Conservation (phyloP, 164 flowering plant species). For the Vitis riparia region DNA sequence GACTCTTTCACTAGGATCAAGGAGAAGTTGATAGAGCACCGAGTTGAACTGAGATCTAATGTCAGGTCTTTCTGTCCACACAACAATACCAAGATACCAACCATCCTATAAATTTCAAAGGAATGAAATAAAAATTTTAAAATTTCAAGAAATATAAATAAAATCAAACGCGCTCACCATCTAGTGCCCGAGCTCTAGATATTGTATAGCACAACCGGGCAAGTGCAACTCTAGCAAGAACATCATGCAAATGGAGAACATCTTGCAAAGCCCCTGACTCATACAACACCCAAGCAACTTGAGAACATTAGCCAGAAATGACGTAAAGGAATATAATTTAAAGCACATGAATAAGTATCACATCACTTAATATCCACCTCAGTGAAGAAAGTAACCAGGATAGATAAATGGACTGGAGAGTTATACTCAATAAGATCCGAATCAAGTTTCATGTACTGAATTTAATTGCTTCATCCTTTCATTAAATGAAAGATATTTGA, state of each 20-base stretch:
- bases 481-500: no score
- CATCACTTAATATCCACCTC: neutral
- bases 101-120: neutral
- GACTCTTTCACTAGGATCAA: conserved; percentile 98
- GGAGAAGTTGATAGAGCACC: conserved; percentile 91
- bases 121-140: neutral
- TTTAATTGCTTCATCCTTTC: no score
- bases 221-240: conserved; percentile 93
- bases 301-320: neutral
- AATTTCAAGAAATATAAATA: neutral
- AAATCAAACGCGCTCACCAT: conserved; percentile 51
- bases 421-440: neutral
- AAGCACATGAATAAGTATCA: neutral
- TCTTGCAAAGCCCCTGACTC: conserved; percentile 85
- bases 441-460: neutral
- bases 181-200: conserved; percentile 87
- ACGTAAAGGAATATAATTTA: neutral
- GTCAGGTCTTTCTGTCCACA: conserved; percentile 84
- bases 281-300: no score
- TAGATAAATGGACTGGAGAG: neutral
- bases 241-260: conserved; percentile 96
- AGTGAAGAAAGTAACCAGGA: neutral
- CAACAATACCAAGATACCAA: neutral
- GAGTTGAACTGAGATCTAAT: conserved; percentile 86
- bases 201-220: conserved; percentile 88